Percentiles rank a stretch among this genome's conserved stretches.
phyloP scores from a whole-genome alignment of 768 basidiomycete genomes.

The Suillus ampliporus region DNA sequence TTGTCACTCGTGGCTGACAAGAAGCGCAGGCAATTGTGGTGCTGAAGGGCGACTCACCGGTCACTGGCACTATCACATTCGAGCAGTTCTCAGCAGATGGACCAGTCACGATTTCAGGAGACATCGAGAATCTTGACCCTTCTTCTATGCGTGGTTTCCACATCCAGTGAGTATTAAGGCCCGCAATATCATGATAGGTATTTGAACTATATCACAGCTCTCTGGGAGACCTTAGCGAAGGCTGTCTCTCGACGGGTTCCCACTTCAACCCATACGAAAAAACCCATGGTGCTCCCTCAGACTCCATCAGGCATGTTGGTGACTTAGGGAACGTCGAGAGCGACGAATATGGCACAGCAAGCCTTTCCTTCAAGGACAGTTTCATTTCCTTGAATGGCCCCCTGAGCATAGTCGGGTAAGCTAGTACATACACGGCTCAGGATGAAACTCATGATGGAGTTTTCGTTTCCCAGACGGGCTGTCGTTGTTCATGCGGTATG shows the following conservation, averaged over 20 bases:
- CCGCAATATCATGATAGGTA: conserved; percentile 27
- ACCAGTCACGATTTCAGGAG: conserved; percentile 66
- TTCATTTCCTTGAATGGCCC: conserved; percentile 72
- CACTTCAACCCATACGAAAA: conserved; percentile 79
- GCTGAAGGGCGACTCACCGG: conserved; percentile 62
- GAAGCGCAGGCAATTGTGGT: conserved; percentile 58
- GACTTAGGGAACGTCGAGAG: conserved; percentile 77
- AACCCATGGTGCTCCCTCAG: conserved; percentile 68
- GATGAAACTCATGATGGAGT: conserved; percentile 7
- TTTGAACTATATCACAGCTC: conserved; percentile 18
- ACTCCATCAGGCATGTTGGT: conserved; percentile 68
- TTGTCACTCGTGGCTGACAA: background rate
- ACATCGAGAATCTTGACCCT: conserved; percentile 63
- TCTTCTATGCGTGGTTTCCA: conserved; percentile 75
- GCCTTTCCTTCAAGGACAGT: conserved; percentile 61
- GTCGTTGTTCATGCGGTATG: conserved; percentile 76
- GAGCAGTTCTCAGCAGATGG: conserved; percentile 54
- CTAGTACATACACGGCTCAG: conserved; percentile 14
- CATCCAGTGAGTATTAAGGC: conserved; percentile 62
- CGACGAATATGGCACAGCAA: conserved; percentile 61
- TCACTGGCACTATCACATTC: conserved; percentile 71
- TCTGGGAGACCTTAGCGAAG: conserved; percentile 68
- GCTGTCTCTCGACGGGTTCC: conserved; percentile 69
- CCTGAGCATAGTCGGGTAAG: conserved; percentile 72
- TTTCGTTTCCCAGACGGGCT: conserved; percentile 52